These are phyloP conservation scores for Seiridium cupressi DNA, from an alignment of 2,329 filamentous ascomycete genomes.

Conservation along the genomic window DNA sequence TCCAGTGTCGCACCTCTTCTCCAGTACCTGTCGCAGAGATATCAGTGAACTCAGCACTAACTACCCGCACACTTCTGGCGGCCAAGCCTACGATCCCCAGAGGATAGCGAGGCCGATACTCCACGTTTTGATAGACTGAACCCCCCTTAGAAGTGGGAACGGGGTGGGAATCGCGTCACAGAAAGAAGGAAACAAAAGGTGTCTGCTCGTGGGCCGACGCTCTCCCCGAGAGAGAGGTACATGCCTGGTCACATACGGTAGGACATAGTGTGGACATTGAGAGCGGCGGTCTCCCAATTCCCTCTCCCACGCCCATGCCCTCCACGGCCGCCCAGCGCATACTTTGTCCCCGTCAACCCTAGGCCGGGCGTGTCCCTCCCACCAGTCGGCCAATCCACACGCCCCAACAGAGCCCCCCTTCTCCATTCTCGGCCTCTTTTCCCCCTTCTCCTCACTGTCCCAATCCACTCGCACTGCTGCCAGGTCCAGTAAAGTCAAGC, in stretches of 20 bases:
- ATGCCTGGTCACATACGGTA: not conserved
- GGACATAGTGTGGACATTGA: slow-evolving; percentile 1
- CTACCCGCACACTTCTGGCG: not conserved
- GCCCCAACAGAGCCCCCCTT: slow-evolving; percentile 10
- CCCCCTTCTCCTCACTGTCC: slow-evolving; percentile 3
- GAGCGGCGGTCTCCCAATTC: not conserved
- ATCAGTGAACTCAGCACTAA: not conserved
- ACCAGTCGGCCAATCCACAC: slow-evolving; percentile 4
- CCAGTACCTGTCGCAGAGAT: not conserved
- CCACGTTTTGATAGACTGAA: not conserved
- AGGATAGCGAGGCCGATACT: not conserved
- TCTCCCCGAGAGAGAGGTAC: not conserved
- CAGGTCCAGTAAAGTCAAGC: slow-evolving; percentile 5
- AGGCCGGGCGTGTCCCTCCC: not conserved
- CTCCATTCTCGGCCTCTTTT: slow-evolving; percentile 16
- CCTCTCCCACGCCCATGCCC: not conserved
- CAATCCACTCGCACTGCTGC: slow-evolving; percentile 6
- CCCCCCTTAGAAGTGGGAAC: not conserved
- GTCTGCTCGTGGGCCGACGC: not conserved
- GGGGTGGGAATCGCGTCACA: not conserved
- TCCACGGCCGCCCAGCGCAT: not conserved
- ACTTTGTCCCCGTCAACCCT: not conserved
- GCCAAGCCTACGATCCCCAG: not conserved
- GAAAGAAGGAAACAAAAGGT: too few species aligned
- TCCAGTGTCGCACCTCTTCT: not conserved